Evolutionary conservation across 257 asterid species (phyloP).

Genomic region (Marsdenia floribunda): DNA sequence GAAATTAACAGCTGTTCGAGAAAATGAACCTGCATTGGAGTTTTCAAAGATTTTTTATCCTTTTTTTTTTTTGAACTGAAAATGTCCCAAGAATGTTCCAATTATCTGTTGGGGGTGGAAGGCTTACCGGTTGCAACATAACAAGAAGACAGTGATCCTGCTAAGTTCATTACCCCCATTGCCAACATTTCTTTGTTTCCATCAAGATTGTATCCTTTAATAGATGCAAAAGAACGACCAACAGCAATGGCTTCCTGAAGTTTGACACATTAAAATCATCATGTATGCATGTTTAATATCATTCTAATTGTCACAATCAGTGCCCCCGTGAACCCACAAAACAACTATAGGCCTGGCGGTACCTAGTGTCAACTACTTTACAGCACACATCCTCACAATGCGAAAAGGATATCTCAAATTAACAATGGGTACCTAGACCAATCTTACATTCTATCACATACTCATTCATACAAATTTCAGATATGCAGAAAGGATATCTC

Average conservation of each 20-base stretch:
- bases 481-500: no score
- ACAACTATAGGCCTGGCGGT: no score
- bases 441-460: no score
- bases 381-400: no score
- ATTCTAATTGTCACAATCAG: background rate
- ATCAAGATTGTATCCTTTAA: slow-evolving; percentile 37
- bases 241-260: slow-evolving; percentile 47
- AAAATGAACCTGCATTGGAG: slow-evolving; percentile 55
- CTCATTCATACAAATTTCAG: no score
- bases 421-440: no score
- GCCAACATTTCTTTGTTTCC: slow-evolving; percentile 50
- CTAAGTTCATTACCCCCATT: slow-evolving; percentile 37
- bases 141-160: slow-evolving; percentile 42
- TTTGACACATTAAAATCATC: background rate
- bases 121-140: slow-evolving; percentile 40
- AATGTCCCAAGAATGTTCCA: background rate
- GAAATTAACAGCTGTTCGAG: slow-evolving; percentile 69
- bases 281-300: background rate
- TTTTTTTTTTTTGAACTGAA: no score
- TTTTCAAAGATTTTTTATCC: background rate
- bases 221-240: slow-evolving; percentile 38
- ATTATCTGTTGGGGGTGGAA: background rate
- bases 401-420: no score
- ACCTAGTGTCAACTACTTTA: no score
- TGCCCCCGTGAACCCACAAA: no score